Percentiles rank a stretch among this genome's conserved stretches.
Conservation (phyloP, 371 early-diverging fungal genomes). For the Massospora cicadina region DNA sequence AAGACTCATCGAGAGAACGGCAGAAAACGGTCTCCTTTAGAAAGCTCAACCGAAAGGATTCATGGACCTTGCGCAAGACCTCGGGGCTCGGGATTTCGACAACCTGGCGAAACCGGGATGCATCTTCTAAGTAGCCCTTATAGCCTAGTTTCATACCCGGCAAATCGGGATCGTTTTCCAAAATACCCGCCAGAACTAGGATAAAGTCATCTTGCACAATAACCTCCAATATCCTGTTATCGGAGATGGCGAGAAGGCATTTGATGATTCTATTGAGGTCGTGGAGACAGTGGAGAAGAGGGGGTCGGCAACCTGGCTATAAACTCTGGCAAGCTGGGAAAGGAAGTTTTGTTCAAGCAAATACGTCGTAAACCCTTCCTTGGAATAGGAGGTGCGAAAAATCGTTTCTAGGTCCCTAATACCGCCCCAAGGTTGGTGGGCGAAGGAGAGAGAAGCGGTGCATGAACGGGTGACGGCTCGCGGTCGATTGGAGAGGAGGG, state of each 20-base stretch:
- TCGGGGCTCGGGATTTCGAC: neutral
- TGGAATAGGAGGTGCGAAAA: neutral
- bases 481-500: neutral
- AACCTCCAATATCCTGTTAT: neutral
- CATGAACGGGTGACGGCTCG: neutral
- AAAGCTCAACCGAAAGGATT: neutral
- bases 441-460: neutral
- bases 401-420: neutral
- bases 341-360: conserved; percentile 4
- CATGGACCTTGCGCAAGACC: neutral
- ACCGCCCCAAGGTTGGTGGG: neutral
- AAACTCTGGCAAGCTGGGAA: neutral
- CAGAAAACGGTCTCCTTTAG: conserved; percentile 2
- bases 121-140: neutral
- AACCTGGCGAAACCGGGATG: neutral
- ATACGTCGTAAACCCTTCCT: neutral
- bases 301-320: neutral
- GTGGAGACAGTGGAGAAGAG: neutral
- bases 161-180: neutral
- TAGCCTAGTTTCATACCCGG: neutral
- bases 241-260: neutral
- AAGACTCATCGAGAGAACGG: neutral
- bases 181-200: neutral
- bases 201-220: conserved; percentile 2
- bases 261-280: neutral